Conservation (phyloP, 768 basidiomycete genomes). For the Pleurotus tuoliensis region DNA sequence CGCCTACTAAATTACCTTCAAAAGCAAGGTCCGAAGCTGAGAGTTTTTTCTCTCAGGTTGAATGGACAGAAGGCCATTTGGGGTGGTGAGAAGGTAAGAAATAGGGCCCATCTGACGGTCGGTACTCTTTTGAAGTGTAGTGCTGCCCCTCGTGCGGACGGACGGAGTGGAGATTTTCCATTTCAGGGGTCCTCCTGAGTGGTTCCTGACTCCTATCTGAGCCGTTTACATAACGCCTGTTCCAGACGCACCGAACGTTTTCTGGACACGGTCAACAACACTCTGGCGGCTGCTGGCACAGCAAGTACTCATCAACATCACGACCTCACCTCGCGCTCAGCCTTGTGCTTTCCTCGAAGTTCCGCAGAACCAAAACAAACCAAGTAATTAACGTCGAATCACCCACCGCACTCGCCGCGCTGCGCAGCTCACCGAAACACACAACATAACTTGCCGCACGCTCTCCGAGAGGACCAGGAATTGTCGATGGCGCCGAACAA, state of each 20-base stretch:
- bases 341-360: background rate
- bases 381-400: background rate
- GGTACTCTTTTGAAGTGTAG: too few relatives aligned
- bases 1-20: too few relatives aligned
- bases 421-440: constrained; percentile 5
- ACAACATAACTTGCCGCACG: constrained; percentile 3
- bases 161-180: too few relatives aligned
- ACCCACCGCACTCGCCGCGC: background rate
- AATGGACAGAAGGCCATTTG: too few relatives aligned
- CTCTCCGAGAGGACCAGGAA: background rate
- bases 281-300: constrained; percentile 14
- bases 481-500: constrained; percentile 46
- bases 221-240: too few relatives aligned
- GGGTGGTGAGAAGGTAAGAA: too few relatives aligned
- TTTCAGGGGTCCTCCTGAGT: too few relatives aligned
- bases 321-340: constrained; percentile 8
- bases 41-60: too few relatives aligned
- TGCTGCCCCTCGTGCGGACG: too few relatives aligned
- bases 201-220: too few relatives aligned
- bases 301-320: constrained; percentile 4
- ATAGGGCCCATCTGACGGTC: too few relatives aligned
- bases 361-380: background rate
- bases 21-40: too few relatives aligned
- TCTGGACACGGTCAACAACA: constrained; percentile 4
- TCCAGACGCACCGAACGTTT: constrained; percentile 1